Evolutionary conservation across 106 monocot genomes (phyloP).

Genomic region (Dactylorhiza incarnata): DNA sequence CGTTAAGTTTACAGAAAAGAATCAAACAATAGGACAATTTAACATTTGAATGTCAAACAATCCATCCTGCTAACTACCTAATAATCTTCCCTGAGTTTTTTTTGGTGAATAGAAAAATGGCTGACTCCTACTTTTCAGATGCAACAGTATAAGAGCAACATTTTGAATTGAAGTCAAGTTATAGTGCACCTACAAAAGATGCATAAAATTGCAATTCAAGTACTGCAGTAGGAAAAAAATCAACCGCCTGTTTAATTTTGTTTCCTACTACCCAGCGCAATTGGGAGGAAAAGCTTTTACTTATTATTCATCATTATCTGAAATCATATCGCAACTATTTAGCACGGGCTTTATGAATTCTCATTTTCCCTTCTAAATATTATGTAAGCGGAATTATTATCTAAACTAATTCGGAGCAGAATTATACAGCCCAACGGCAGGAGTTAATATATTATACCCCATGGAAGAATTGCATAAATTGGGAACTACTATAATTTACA

Average conservation of each 20-base stretch:
- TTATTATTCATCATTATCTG: background rate
- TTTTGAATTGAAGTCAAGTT: background rate
- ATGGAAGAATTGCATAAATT: background rate
- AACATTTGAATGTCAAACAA: background rate
- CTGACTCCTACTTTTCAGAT: background rate
- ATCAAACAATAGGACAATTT: background rate
- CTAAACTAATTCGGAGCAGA: background rate
- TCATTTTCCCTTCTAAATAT: background rate
- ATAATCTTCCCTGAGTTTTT: background rate
- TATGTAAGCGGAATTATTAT: background rate
- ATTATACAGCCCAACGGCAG: background rate
- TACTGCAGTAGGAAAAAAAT: background rate
- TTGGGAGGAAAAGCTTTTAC: background rate
- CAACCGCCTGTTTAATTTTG: background rate
- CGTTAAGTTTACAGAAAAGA: conserved; percentile 29
- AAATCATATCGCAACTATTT: too few species aligned
- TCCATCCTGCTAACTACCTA: background rate
- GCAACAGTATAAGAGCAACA: background rate
- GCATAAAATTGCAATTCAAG: background rate
- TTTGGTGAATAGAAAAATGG: background rate
- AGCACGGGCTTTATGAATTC: too few species aligned
- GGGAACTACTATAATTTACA: conserved; percentile 4
- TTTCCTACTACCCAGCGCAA: background rate
- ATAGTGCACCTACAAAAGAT: background rate
- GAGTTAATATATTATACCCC: background rate